These are phyloP conservation scores for Lachancea meyersii DNA, from an alignment of 805 yeast genomes.

Conservation along the genomic window DNA sequence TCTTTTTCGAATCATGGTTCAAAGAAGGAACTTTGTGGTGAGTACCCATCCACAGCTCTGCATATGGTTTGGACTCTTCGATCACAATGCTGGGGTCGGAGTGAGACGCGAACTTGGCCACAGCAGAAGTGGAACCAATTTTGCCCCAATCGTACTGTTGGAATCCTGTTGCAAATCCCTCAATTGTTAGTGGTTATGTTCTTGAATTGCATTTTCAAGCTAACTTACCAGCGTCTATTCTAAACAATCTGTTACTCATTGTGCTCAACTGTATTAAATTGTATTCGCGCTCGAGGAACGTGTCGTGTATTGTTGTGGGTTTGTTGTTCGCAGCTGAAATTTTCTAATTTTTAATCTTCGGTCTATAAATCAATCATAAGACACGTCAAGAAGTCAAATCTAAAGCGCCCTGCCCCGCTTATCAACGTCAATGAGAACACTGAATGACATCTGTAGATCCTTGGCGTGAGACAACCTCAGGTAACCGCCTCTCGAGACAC, in stretches of 20 bases:
- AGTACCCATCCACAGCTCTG: constrained; percentile 99
- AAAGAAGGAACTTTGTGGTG: constrained; percentile 86
- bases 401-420: background rate
- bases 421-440: background rate
- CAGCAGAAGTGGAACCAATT: constrained; percentile 76
- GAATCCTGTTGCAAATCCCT: constrained; percentile 39
- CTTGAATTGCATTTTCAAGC: background rate
- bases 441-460: constrained; percentile 2
- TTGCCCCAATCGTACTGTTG: constrained; percentile 89
- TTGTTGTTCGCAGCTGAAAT: background rate
- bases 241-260: constrained; percentile 34
- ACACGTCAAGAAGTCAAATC: constrained; percentile 3
- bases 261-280: background rate
- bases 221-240: constrained; percentile 37
- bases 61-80: constrained; percentile 79
- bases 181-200: background rate
- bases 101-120: constrained; percentile 75
- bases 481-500: constrained; percentile 42
- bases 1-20: constrained; percentile 46
- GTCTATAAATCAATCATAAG: background rate
- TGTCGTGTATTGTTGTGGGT: background rate
- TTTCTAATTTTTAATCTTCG: background rate
- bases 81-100: constrained; percentile 58
- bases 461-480: constrained; percentile 47
- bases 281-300: constrained; percentile 3